Evolutionary conservation across 805 yeast genomes (phyloP).

Genomic region (Starmerella floris): DNA sequence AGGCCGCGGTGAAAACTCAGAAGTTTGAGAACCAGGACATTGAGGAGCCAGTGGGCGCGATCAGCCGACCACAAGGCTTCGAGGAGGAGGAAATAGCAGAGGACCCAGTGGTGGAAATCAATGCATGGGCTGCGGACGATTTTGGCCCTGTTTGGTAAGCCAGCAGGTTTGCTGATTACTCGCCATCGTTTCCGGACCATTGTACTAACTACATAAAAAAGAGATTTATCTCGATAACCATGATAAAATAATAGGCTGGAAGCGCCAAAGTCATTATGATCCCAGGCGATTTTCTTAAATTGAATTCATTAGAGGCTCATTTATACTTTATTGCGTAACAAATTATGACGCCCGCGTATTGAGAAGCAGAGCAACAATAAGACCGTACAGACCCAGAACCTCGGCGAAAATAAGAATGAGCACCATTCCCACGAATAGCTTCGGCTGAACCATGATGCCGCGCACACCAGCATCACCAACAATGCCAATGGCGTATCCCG

Average conservation of each 20-base stretch:
- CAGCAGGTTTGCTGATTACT: too few relatives aligned
- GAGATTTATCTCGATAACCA: too few relatives aligned
- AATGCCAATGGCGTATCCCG: constrained; percentile 92
- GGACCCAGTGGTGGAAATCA: background rate
- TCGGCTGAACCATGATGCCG: constrained; percentile 74
- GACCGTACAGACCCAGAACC: constrained; percentile 81
- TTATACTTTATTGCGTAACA: background rate
- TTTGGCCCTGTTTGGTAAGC: constrained; percentile 9
- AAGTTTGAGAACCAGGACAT: background rate
- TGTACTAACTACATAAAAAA: too few relatives aligned
- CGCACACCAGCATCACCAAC: constrained; percentile 92
- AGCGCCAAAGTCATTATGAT: too few relatives aligned
- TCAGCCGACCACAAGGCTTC: constrained; percentile 28
- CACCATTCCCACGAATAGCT: constrained; percentile 79
- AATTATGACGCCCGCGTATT: constrained; percentile 41
- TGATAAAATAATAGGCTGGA: too few relatives aligned
- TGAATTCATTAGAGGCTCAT: too few relatives aligned
- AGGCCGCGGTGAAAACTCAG: background rate
- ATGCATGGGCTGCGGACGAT: constrained; percentile 3
- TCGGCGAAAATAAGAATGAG: constrained; percentile 82
- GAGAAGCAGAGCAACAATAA: constrained; percentile 85
- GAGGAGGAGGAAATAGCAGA: constrained; percentile 10
- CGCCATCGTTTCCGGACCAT: too few relatives aligned
- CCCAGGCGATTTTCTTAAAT: too few relatives aligned
- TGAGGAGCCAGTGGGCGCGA: constrained; percentile 11